Evolutionary conservation across 495 filamentous ascomycete genomes (phyloP), one percentile per base, ranked within the genome.

Genomic region (Sordaria brevicollis): DNA sequence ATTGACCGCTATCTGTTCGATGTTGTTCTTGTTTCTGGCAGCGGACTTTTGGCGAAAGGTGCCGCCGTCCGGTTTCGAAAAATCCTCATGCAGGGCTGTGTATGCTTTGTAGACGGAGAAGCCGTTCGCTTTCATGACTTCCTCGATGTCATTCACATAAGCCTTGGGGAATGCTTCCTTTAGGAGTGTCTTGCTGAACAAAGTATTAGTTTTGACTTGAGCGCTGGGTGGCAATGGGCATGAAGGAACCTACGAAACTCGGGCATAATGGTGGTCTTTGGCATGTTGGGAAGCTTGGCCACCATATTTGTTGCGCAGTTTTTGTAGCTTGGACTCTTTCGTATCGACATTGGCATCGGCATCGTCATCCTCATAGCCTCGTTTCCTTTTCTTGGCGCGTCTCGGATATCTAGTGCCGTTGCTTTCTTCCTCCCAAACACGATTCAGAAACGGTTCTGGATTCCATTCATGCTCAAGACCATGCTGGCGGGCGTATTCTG

Each of bases 401-500:
- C 69, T 78, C 4, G 82, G 81, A 54, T 83, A 84, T 0, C 65
- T 21, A 2, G 57, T 36, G 17, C 76, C 79, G 1, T 72, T 75
- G n/a, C 83, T 81, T 36, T 73, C 73, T 10, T 69, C 67, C 43
- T 82, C 78, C 36, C 83, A 68, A 43, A 83, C 73, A 19, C 65
- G 25, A 4, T 65, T 39, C 34, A 80, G 74, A 25, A 79, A 41
- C 1, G 15, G 35, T 15, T 77, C 73, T 3, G 68, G 10, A 34
- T 77, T 37, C 37, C 77, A 71, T 1, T 25, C 25, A 62, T 75
- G 54, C 21, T 73, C 62, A 4, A 36, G 5, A 1, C 43, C 68
- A n/a, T 76, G 25, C 7, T 68, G 31, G 6, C 67, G 31, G 1
- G 82, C 67, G 54, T 79, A 77, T 0, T 80, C 68, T 0, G 35